A percentile compares a stretch with the other conserved stretches of the same genome.
These are phyloP conservation scores for Eucalyptus guilfoylei DNA, from an alignment of 345 rosid species.

Conservation along the genomic window DNA sequence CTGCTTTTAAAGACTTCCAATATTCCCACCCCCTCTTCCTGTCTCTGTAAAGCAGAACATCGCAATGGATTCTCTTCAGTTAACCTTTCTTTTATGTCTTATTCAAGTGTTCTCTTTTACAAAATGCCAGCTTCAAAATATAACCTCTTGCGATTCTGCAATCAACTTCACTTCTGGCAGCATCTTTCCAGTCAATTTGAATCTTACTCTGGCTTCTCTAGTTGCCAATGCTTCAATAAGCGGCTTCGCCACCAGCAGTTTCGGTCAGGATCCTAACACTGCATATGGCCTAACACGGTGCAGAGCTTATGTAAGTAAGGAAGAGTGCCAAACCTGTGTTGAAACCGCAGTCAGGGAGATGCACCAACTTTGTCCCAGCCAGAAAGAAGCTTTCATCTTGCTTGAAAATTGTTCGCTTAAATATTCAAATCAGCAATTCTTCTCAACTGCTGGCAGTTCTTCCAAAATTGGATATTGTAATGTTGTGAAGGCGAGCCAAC, in stretches of 20 bases:
- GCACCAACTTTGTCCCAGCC: conserved; percentile 1
- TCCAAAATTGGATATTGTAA: neutral
- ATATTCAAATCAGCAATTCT: conserved; percentile 12
- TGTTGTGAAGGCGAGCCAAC: neutral
- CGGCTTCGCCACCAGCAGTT: neutral
- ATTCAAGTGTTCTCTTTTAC: neutral
- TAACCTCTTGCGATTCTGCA: neutral
- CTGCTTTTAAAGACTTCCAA: neutral
- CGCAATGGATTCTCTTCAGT: neutral
- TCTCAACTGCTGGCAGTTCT: neutral
- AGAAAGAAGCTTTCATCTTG: conserved; percentile 6
- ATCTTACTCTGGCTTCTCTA: conserved; percentile 2
- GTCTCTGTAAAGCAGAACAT: neutral
- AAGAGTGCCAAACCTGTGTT: conserved; percentile 13
- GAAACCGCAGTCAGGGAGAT: neutral
- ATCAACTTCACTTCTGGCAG: conserved; percentile 8
- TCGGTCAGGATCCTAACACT: neutral
- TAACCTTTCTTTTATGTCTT: neutral
- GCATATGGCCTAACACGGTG: conserved; percentile 16
- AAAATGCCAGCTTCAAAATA: neutral
- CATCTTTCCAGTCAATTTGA: conserved; percentile 1
- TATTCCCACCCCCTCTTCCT: neutral
- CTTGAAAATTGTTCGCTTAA: conserved; percentile 3
- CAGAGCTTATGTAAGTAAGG: conserved; percentile 1
- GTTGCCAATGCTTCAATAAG: conserved; percentile 7